Percentiles rank a stretch among this genome's conserved stretches.
Evolutionary conservation across 2,329 filamentous ascomycete genomes (phyloP).

Genomic region (Colletotrichum zoysiae): DNA sequence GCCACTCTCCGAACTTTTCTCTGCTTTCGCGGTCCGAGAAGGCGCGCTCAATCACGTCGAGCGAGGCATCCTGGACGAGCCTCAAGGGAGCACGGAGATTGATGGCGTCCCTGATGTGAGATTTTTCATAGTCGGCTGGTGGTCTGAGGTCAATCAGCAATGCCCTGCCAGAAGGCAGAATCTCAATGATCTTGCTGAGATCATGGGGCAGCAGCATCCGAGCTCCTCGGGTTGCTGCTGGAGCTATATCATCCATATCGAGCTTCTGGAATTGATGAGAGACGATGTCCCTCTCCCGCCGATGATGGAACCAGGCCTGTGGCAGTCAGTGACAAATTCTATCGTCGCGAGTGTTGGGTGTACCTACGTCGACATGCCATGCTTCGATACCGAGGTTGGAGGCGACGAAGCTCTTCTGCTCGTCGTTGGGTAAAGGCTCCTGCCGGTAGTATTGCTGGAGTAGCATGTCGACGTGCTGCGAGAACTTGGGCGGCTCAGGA

Average conservation of each 20-base stretch:
- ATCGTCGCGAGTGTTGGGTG: no score
- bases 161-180: slow-evolving; percentile 59
- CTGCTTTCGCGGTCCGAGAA: slow-evolving; percentile 63
- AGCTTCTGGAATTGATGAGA: slow-evolving; percentile 60
- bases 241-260: slow-evolving; percentile 53
- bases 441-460: slow-evolving; percentile 66
- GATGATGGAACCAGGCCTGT: slow-evolving; percentile 66
- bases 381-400: slow-evolving; percentile 67
- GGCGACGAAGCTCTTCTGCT: slow-evolving; percentile 65
- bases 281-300: slow-evolving; percentile 62
- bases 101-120: slow-evolving; percentile 65
- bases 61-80: slow-evolving; percentile 61
- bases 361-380: slow-evolving; percentile 61
- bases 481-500: slow-evolving; percentile 60
- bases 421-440: slow-evolving; percentile 62
- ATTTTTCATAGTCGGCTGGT: slow-evolving; percentile 60
- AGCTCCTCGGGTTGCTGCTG: slow-evolving; percentile 50
- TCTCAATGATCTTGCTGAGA: slow-evolving; percentile 63
- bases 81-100: slow-evolving; percentile 64
- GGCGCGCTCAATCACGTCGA: slow-evolving; percentile 65
- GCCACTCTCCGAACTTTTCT: slow-evolving; percentile 61
- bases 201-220: slow-evolving; percentile 66
- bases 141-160: slow-evolving; percentile 65
- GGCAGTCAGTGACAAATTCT: slow-evolving; percentile 35
- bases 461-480: slow-evolving; percentile 62